A percentile compares a stretch with the other conserved stretches of the same genome.
These are phyloP conservation scores for Podospora pseudocomata DNA, from an alignment of 495 filamentous ascomycete species.

Conservation along the genomic window DNA sequence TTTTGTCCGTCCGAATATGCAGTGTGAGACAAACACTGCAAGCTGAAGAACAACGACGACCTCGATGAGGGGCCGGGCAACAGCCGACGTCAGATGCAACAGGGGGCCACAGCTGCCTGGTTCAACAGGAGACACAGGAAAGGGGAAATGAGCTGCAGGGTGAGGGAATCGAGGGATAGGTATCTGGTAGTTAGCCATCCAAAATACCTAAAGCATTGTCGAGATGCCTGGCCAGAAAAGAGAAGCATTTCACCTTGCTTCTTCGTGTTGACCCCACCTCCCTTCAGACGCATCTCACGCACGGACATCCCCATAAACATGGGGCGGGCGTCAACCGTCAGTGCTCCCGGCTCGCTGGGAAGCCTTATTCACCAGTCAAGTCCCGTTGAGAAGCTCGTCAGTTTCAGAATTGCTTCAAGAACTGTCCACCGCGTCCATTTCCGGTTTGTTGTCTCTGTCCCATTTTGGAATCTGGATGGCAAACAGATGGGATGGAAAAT, in stretches of 20 bases:
- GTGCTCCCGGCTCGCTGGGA: slow-evolving; percentile 25
- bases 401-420: slow-evolving; percentile 40
- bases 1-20: neutral
- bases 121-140: neutral
- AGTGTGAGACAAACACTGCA: slow-evolving; percentile 1
- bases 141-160: neutral
- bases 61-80: neutral
- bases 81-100: slow-evolving; percentile 27
- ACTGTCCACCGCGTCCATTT: slow-evolving; percentile 15
- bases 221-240: neutral
- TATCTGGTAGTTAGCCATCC: neutral
- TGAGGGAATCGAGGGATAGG: neutral
- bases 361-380: slow-evolving; percentile 15
- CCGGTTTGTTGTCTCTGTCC: slow-evolving; percentile 1
- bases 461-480: neutral
- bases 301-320: neutral
- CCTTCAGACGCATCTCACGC: neutral
- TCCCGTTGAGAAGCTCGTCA: slow-evolving; percentile 12
- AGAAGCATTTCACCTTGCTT: neutral
- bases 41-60: neutral
- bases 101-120: slow-evolving; percentile 4
- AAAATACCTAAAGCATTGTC: neutral
- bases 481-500: neutral
- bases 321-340: slow-evolving; percentile 12
- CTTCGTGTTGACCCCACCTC: neutral